Percentiles rank a stretch among this genome's conserved stretches.
Conservation (phyloP, 495 filamentous ascomycete genomes). For the Podospora conica region DNA sequence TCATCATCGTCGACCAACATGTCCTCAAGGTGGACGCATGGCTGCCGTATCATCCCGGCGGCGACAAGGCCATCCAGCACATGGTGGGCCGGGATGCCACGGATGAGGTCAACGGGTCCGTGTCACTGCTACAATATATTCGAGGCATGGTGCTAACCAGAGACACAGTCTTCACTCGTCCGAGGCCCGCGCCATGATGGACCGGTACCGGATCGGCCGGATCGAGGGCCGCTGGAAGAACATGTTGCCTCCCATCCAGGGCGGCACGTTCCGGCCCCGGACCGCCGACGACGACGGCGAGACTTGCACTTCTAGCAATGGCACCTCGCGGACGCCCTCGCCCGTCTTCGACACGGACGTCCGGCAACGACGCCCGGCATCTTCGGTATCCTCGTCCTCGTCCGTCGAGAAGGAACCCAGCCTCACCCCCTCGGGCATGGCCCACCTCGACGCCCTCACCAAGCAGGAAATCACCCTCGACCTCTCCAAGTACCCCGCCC, state of each 20-base stretch:
- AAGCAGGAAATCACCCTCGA: constrained; percentile 70
- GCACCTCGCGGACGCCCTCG: constrained; percentile 49
- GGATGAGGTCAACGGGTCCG: constrained; percentile 88
- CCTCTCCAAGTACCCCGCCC: constrained; percentile 70
- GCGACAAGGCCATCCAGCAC: constrained; percentile 85
- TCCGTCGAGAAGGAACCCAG: constrained; percentile 34
- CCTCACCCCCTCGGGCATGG: constrained; percentile 39
- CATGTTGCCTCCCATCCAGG: constrained; percentile 88
- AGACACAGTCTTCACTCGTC: constrained; percentile 69
- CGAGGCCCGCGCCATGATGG: constrained; percentile 72
- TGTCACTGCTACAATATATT: too few relatives aligned
- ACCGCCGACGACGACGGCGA: constrained; percentile 38
- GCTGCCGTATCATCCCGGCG: constrained; percentile 85
- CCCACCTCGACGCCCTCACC: constrained; percentile 69
- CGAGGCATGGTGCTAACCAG: neutral
- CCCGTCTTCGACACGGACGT: constrained; percentile 56
- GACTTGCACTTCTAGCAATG: constrained; percentile 37
- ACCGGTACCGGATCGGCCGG: constrained; percentile 74
- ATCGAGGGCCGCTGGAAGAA: constrained; percentile 81
- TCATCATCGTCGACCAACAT: constrained; percentile 74
- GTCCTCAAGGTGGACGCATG: constrained; percentile 86
- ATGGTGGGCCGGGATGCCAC: constrained; percentile 97
- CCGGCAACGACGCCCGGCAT: neutral
- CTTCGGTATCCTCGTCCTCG: constrained; percentile 35
- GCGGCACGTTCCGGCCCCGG: constrained; percentile 66